phyloP scores from a whole-genome alignment of 768 basidiomycete genomes.

The Amanita pallidorosea region DNA sequence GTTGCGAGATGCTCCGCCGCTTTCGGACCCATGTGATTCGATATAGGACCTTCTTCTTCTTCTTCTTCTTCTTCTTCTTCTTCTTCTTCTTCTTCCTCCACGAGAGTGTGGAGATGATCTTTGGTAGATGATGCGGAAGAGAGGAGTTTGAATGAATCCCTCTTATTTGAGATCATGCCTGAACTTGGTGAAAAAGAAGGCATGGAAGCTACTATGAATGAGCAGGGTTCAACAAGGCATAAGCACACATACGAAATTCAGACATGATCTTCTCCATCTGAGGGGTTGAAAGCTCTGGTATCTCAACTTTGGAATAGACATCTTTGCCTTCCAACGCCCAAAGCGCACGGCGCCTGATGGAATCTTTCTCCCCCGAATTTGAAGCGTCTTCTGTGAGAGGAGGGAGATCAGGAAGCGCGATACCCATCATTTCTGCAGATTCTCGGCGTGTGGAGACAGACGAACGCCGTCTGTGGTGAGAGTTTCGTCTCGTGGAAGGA shows the following conservation, averaged over 20 bases:
- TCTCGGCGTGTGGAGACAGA: conserved; percentile 86
- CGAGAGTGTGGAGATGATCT: conserved; percentile 66
- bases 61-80: conserved; percentile 76
- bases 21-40: not conserved
- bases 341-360: conserved; percentile 72
- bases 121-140: conserved; percentile 51
- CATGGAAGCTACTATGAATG: conserved; percentile 38
- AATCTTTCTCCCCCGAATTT: conserved; percentile 63
- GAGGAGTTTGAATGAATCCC: conserved; percentile 75
- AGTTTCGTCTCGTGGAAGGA: conserved; percentile 49
- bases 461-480: conserved; percentile 77
- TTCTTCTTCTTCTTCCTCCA: conserved; percentile 84
- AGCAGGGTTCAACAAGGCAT: conserved; percentile 8
- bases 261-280: conserved; percentile 45
- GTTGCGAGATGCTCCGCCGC: not conserved
- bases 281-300: conserved; percentile 63
- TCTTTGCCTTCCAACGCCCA: conserved; percentile 84
- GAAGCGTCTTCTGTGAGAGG: conserved; percentile 54
- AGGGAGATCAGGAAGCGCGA: conserved; percentile 58
- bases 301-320: conserved; percentile 68
- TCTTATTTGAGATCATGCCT: conserved; percentile 40
- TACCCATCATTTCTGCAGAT: conserved; percentile 87
- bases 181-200: conserved; percentile 42
- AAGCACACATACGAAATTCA: conserved; percentile 61
- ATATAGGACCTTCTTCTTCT: conserved; percentile 28